Percentiles rank a stretch among this genome's conserved stretches.
phyloP scores from a whole-genome alignment of 139 green algal genomes.

The Nannochloris sp. region DNA sequence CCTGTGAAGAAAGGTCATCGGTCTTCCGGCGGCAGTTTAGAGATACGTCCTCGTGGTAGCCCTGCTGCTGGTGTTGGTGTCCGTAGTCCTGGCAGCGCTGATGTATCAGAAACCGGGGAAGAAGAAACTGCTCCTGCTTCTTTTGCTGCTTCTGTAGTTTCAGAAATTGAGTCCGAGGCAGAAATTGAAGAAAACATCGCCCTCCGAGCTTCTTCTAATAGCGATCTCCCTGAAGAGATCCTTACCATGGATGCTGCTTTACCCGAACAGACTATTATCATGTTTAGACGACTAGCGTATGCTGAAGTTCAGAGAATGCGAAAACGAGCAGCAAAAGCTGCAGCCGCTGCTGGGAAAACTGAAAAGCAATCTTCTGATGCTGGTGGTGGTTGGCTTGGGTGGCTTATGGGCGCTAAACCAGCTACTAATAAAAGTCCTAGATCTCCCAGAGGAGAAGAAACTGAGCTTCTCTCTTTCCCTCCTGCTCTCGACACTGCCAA shows the following conservation, averaged over 20 bases:
- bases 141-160: background rate
- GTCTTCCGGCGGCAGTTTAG: background rate
- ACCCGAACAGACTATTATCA: conserved; percentile 60
- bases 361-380: conserved; percentile 1
- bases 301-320: conserved; percentile 34
- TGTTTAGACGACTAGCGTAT: conserved; percentile 72
- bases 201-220: background rate
- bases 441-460: background rate
- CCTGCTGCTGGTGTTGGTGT: too few species aligned
- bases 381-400: conserved; percentile 34
- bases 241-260: conserved; percentile 61
- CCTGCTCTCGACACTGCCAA: background rate
- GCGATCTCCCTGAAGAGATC: conserved; percentile 15
- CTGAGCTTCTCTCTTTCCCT: background rate
- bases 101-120: too few species aligned
- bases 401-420: conserved; percentile 25
- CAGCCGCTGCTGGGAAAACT: conserved; percentile 2
- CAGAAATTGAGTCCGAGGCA: background rate
- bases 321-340: background rate
- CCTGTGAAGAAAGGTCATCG: background rate
- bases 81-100: too few species aligned
- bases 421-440: background rate
- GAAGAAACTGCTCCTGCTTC: background rate
- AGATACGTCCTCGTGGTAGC: too few species aligned
- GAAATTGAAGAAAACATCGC: conserved; percentile 5